Evolutionary conservation across 2,329 filamentous ascomycete species (phyloP).

Genomic region (Fusarium bactridioides): DNA sequence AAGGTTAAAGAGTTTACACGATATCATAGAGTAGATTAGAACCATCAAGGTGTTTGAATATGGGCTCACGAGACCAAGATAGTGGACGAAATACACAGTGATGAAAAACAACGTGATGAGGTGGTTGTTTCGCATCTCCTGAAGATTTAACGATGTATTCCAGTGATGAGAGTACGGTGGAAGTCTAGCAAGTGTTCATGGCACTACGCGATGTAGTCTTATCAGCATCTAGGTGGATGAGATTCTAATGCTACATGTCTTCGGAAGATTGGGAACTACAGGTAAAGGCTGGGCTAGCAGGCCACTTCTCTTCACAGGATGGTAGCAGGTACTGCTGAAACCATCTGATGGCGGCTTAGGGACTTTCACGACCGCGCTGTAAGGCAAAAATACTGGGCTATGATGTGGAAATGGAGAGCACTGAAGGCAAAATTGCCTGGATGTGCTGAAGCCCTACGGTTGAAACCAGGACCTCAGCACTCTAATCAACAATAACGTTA

Average conservation of each 20-base stretch:
- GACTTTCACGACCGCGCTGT: neutral
- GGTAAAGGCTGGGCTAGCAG: neutral
- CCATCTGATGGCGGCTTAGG: neutral
- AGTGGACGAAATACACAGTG: no score
- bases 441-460: conserved; percentile 3
- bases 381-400: neutral
- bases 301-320: neutral
- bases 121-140: neutral
- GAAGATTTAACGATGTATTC: neutral
- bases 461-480: neutral
- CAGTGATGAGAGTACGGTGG: neutral
- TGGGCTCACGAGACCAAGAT: neutral
- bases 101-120: neutral
- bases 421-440: neutral
- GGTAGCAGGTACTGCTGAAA: neutral
- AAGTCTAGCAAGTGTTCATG: neutral
- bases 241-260: neutral
- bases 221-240: neutral
- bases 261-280: neutral
- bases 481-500: neutral
- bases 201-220: neutral
- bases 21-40: neutral
- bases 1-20: conserved; percentile 1
- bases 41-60: conserved; percentile 22
- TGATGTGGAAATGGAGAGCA: neutral